Percentiles rank a stretch among this genome's conserved stretches.
Conservation (phyloP, 768 basidiomycete species). For the Leccinellum rugosiceps region DNA sequence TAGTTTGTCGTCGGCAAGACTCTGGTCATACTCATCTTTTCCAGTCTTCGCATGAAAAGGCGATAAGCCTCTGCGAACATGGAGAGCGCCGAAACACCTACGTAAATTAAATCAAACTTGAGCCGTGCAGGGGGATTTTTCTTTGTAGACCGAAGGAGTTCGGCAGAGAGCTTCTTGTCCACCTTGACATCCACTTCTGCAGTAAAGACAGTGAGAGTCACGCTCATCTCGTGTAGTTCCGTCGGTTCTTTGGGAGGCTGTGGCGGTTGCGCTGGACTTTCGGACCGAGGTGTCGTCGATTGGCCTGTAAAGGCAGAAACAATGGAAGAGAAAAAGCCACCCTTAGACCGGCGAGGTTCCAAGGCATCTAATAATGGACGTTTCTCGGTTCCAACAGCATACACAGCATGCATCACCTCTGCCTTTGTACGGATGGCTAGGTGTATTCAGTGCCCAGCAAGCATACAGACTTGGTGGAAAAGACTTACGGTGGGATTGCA, state of each 20-base stretch:
- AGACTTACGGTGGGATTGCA: constrained; percentile 61
- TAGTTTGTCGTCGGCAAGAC: constrained; percentile 60
- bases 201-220: constrained; percentile 34
- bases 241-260: constrained; percentile 23
- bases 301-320: constrained; percentile 25
- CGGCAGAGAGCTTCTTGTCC: constrained; percentile 61
- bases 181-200: constrained; percentile 55
- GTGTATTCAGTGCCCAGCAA: background rate
- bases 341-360: constrained; percentile 28
- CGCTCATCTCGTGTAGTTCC: constrained; percentile 21
- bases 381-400: constrained; percentile 31
- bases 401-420: constrained; percentile 12
- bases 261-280: constrained; percentile 4
- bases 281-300: constrained; percentile 10
- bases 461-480: background rate
- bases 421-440: constrained; percentile 38
- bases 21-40: constrained; percentile 76
- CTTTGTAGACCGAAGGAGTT: constrained; percentile 89
- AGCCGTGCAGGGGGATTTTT: constrained; percentile 82
- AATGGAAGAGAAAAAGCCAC: constrained; percentile 47
- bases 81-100: background rate
- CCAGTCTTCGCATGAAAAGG: constrained; percentile 53
- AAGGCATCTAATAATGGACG: constrained; percentile 37
- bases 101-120: constrained; percentile 80
- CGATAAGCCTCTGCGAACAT: constrained; percentile 1